Conservation (phyloP, 345 rosid species). For the Theobroma cacao region DNA sequence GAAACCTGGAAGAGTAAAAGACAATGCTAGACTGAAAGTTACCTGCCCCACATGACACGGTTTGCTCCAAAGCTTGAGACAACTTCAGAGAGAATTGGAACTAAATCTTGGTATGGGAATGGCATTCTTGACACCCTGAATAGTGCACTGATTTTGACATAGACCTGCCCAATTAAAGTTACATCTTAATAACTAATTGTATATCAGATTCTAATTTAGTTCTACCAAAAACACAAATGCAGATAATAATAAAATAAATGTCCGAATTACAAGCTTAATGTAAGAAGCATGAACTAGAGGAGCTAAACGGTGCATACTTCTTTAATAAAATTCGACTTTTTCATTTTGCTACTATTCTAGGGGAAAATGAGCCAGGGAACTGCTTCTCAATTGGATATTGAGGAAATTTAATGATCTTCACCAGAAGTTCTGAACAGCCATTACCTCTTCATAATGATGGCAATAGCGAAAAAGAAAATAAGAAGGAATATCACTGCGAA, state of each 20-base stretch:
- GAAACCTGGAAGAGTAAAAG: not conserved
- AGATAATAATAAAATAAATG: not conserved
- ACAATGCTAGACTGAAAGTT: not conserved
- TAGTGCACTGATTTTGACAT: constrained; percentile 82
- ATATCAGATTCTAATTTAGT: not conserved
- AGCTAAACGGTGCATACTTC: not conserved
- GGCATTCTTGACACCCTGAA: constrained; percentile 74
- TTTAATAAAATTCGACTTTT: not conserved
- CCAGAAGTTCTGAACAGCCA: not conserved
- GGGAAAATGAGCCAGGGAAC: not conserved
- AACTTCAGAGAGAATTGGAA: constrained; percentile 51
- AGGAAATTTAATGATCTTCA: constrained; percentile 6
- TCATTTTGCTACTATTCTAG: not conserved
- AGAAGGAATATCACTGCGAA: not conserved
- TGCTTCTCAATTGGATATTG: not conserved
- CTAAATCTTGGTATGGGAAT: constrained; percentile 65
- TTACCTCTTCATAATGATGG: not conserved
- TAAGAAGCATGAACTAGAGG: not conserved
- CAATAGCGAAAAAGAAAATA: not conserved
- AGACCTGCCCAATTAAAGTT: constrained; percentile 45
- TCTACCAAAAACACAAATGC: not conserved
- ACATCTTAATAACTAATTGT: not conserved
- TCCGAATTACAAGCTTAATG: not conserved
- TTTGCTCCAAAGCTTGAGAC: constrained; percentile 66
- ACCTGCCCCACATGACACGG: constrained; percentile 97